A percentile compares a stretch with the other conserved stretches of the same genome.
phyloP scores from a whole-genome alignment of 1,139 yeast species.

The Scheffersomyces stambukii region DNA sequence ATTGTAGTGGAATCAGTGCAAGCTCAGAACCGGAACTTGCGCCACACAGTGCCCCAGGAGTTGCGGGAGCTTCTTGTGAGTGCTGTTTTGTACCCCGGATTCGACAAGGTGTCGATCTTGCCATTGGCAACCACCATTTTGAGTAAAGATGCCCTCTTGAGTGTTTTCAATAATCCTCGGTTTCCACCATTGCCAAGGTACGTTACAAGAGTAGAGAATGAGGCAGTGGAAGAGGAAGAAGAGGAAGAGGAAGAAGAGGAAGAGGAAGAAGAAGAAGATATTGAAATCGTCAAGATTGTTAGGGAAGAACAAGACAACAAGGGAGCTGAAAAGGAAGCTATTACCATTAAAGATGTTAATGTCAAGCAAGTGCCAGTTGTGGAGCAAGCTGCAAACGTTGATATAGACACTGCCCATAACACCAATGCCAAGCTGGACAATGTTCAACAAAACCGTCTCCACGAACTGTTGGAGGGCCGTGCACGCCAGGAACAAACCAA shows the following conservation, averaged over 20 bases:
- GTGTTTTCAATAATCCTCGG: constrained; percentile 69
- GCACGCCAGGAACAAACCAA: too few species aligned
- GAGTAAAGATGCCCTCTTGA: constrained; percentile 36
- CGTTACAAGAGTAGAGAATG: constrained; percentile 20
- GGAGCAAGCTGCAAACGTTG: constrained; percentile 56
- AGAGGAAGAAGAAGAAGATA: constrained; percentile 4
- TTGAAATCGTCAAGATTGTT: constrained; percentile 15
- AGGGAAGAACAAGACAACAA: constrained; percentile 10
- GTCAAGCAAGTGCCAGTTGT: constrained; percentile 42
- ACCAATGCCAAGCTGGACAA: too few species aligned
- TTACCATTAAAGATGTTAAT: constrained; percentile 5
- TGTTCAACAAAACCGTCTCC: too few species aligned
- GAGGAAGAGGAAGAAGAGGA: constrained; percentile 14
- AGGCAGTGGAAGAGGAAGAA: constrained; percentile 16
- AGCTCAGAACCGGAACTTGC: constrained; percentile 20
- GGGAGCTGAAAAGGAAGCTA: constrained; percentile 16
- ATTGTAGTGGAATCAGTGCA: constrained; percentile 46
- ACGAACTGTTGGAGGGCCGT: too few species aligned
- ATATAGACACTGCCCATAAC: too few species aligned
- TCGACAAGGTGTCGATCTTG: constrained; percentile 55
- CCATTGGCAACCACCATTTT: constrained; percentile 65
- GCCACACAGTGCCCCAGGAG: constrained; percentile 24
- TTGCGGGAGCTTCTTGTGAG: constrained; percentile 43
- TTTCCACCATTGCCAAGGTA: constrained; percentile 60
- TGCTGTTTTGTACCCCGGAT: constrained; percentile 63